phyloP scores from a whole-genome alignment of 2,329 filamentous ascomycete genomes.

The Xylaria sp. region DNA sequence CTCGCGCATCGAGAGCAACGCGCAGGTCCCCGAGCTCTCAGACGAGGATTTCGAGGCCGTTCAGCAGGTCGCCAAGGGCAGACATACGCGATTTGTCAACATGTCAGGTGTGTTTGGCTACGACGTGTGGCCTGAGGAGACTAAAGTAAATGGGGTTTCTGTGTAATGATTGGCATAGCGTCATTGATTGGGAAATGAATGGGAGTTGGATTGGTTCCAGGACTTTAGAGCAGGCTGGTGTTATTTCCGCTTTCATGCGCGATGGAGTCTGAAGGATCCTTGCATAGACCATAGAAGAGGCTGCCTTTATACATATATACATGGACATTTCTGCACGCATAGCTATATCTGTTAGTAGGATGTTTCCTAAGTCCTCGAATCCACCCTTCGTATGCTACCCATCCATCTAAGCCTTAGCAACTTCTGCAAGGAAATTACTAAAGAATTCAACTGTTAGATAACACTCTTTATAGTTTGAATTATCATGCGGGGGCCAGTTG shows the following conservation, averaged over 20 bases:
- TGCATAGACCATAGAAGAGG: background rate
- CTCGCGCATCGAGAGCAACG: constrained; percentile 70
- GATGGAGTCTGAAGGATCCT: background rate
- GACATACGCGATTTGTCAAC: constrained; percentile 76
- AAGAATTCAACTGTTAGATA: background rate
- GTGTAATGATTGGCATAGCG: constrained; percentile 4
- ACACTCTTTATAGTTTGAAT: background rate
- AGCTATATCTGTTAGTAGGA: background rate
- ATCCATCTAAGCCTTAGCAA: constrained; percentile 16
- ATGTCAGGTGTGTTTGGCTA: constrained; percentile 84
- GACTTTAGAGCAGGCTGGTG: background rate
- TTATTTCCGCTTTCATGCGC: background rate
- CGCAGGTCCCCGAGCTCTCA: constrained; percentile 58
- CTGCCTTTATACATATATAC: background rate
- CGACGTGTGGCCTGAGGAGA: constrained; percentile 70
- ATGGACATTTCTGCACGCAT: background rate
- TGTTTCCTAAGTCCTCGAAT: background rate
- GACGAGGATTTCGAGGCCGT: constrained; percentile 66
- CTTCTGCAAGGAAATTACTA: constrained; percentile 27
- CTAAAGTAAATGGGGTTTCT: constrained; percentile 7
- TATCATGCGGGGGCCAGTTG: background rate
- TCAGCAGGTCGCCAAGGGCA: constrained; percentile 67
- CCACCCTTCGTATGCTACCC: background rate
- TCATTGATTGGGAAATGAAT: background rate
- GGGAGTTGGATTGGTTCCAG: background rate